Base-by-base conservation (phyloP, 495 filamentous ascomycete genomes). In the Oleoguttula mirabilis region DNA sequence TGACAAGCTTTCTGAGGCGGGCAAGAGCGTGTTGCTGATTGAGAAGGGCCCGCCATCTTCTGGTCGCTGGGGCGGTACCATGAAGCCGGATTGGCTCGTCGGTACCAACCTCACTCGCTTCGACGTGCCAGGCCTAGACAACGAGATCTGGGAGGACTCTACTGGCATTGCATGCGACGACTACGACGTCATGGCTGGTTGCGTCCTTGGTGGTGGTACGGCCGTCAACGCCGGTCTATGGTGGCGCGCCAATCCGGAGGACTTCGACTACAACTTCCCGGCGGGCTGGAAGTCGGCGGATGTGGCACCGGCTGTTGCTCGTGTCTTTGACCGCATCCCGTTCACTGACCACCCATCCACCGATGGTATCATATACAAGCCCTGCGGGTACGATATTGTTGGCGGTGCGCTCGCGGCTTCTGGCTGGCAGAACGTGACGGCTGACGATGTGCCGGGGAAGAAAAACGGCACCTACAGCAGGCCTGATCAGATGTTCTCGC, bases 61-160 rank as follows among this genome's bases (percentile, higher is more conserved):
- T 12, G 74, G 68, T 36, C 64, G 68, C 46, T 72, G 65, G 55
- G 75, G 75, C 34, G 77, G 77, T 36, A 69, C 56, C 48, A 61
- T 63, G 47, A 70, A 67, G 47, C 77, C 79, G 21, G 66, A 70
- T 21, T 80, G 81, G 71, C 67, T 83, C 15, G 60, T 67, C 30
- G 76, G 76, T 28, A 76, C 76, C 28, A 71, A 72, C 36, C 64
- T 88, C 34, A 85, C 82, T 28, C 70, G 79, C 22, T 83, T 85
- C 51, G 82, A 88, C 55, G 72, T 87, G n/a, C 82, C 82, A 3
- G 82, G 82, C 42, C 70, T 86, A 38, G 82, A 75, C 60, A 82
- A 76, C 55, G 70, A 77, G 57, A 79, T 80, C 47, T 83, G 72
- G 72, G 65, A 64, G 28, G 70, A 75, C 52, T 75, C 71, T 14